A percentile compares a stretch with the other conserved stretches of the same genome.
Conservation (phyloP, 31 red algal species). For the Endocladia muricata region DNA sequence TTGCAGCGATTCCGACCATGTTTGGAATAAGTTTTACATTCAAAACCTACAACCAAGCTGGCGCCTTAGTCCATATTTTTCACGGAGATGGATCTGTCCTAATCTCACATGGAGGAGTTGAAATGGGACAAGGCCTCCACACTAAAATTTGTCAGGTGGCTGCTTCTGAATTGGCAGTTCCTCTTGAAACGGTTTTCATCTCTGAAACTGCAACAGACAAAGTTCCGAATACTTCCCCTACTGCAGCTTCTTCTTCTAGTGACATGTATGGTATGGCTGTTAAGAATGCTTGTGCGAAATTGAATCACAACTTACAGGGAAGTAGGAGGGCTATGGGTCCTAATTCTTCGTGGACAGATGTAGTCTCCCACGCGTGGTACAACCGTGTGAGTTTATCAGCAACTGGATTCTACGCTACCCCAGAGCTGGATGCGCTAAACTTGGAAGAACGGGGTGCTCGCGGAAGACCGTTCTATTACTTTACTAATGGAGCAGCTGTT, state of each 20-base stretch:
- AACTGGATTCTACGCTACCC: constrained; percentile 78
- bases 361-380: constrained; percentile 56
- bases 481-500: constrained; percentile 80
- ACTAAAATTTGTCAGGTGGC: constrained; percentile 86
- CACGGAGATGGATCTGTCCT: constrained; percentile 82
- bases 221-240: constrained; percentile 79
- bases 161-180: constrained; percentile 67
- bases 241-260: constrained; percentile 74
- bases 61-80: constrained; percentile 76
- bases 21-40: constrained; percentile 93
- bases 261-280: constrained; percentile 95
- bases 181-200: constrained; percentile 69
- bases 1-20: constrained; percentile 74
- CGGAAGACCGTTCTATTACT: constrained; percentile 83
- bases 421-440: constrained; percentile 62
- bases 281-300: constrained; percentile 47
- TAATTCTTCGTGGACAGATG: constrained; percentile 31
- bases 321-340: constrained; percentile 22
- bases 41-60: constrained; percentile 79
- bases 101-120: constrained; percentile 79
- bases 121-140: constrained; percentile 90
- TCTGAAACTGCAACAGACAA: constrained; percentile 90
- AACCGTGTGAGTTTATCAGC: constrained; percentile 74
- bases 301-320: constrained; percentile 30
- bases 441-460: constrained; percentile 24